Evolutionary conservation across 257 asterid species (phyloP).

Genomic region (Gynochthodes officinalis): DNA sequence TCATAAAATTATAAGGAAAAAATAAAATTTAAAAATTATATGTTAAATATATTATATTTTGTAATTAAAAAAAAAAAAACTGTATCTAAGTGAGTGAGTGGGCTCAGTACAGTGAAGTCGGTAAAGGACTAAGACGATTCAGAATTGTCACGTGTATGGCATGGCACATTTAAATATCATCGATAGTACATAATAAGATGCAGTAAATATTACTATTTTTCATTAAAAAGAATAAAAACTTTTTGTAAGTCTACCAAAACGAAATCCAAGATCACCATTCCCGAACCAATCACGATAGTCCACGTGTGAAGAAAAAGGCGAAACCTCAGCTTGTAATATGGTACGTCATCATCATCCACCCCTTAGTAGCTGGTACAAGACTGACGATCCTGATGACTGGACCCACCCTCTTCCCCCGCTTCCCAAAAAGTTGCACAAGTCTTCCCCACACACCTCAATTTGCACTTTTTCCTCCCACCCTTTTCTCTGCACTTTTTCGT

Average conservation of each 20-base stretch:
- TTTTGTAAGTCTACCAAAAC: constrained; percentile 16
- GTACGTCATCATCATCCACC: constrained; percentile 28
- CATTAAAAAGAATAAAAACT: too few relatives aligned
- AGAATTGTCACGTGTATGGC: constrained; percentile 14
- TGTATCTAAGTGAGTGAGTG: too few relatives aligned
- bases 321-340: not conserved
- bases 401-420: too few relatives aligned
- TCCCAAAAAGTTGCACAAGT: constrained; percentile 19
- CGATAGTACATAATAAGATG: too few relatives aligned
- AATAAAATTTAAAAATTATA: too few relatives aligned
- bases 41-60: too few relatives aligned
- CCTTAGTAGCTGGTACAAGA: too few relatives aligned
- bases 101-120: too few relatives aligned
- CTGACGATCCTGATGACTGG: too few relatives aligned
- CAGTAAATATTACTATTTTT: too few relatives aligned
- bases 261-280: constrained; percentile 42
- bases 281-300: constrained; percentile 25
- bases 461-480: constrained; percentile 1
- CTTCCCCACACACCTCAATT: constrained; percentile 20
- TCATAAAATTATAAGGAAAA: too few relatives aligned
- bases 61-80: too few relatives aligned
- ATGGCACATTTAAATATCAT: not conserved
- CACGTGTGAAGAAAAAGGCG: constrained; percentile 43
- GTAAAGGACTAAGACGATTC: not conserved
- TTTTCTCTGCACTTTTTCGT: constrained; percentile 20